A percentile compares a stretch with the other conserved stretches of the same genome.
phyloP scores from a whole-genome alignment of 768 basidiomycete genomes.

The Suillus discolor region DNA sequence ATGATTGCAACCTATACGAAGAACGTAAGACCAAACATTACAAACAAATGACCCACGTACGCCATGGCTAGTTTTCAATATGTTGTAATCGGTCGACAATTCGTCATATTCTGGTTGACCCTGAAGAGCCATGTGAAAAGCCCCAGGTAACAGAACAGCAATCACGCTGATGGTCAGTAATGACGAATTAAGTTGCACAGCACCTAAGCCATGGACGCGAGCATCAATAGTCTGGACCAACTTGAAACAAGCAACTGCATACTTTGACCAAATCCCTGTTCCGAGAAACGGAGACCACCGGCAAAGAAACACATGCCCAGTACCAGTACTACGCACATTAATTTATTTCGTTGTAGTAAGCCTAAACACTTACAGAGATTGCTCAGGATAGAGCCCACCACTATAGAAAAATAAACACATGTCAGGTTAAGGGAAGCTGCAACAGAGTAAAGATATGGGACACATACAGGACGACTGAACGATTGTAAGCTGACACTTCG shows the following conservation, averaged over 20 bases:
- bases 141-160: constrained; percentile 76
- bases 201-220: constrained; percentile 42
- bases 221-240: not conserved
- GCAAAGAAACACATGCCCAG: constrained; percentile 87
- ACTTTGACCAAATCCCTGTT: constrained; percentile 80
- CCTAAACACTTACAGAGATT: constrained; percentile 56
- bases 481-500: constrained; percentile 77
- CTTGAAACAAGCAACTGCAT: constrained; percentile 23
- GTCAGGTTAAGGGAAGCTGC: not conserved
- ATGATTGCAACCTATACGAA: constrained; percentile 66
- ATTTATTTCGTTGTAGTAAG: not conserved
- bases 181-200: constrained; percentile 74
- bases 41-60: constrained; percentile 42
- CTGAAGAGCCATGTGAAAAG: constrained; percentile 66
- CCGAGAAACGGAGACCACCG: constrained; percentile 73
- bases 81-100: constrained; percentile 42
- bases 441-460: not conserved
- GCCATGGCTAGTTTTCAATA: constrained; percentile 77
- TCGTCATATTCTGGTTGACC: constrained; percentile 20
- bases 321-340: constrained; percentile 65
- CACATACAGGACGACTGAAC: constrained; percentile 75
- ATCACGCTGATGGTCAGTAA: constrained; percentile 77
- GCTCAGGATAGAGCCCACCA: constrained; percentile 82
- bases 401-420: constrained; percentile 35
- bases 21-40: constrained; percentile 1